Conservation (phyloP, 495 filamentous ascomycete species). For the Baudoinia panamericana region DNA sequence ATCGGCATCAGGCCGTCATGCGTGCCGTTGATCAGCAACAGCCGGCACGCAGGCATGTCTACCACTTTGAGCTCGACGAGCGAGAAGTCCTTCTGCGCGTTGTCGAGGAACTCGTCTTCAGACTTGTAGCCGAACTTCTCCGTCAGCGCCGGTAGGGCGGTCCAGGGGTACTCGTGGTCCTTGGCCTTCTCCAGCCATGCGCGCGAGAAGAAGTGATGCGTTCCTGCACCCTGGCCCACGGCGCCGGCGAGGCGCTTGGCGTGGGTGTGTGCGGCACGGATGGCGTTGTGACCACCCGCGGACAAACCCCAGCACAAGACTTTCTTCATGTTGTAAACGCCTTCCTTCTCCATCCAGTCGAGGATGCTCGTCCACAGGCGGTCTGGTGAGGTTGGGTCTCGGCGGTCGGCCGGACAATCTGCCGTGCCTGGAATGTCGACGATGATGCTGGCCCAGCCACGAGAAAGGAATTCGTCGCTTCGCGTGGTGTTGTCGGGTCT, state of each 20-base stretch:
- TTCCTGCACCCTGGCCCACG: constrained; percentile 59
- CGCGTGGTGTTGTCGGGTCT: constrained; percentile 58
- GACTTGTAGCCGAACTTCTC: constrained; percentile 51
- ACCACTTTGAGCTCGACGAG: constrained; percentile 52
- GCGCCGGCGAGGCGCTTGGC: constrained; percentile 38
- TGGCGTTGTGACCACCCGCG: constrained; percentile 62
- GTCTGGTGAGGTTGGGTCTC: constrained; percentile 39
- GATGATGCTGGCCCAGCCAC: constrained; percentile 54
- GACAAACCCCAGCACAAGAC: constrained; percentile 63
- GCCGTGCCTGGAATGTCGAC: constrained; percentile 66
- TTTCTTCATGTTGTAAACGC: constrained; percentile 43
- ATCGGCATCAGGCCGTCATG: constrained; percentile 62
- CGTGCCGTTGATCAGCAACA: constrained; percentile 53
- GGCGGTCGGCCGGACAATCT: constrained; percentile 54
- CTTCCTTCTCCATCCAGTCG: constrained; percentile 46
- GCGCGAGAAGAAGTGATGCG: constrained; percentile 51
- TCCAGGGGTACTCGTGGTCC: constrained; percentile 68
- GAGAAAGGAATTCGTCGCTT: constrained; percentile 44
- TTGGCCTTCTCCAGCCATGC: constrained; percentile 54
- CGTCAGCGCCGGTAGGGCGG: constrained; percentile 15
- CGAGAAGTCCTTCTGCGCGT: constrained; percentile 57
- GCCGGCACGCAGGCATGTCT: constrained; percentile 42
- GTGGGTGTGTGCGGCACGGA: constrained; percentile 59
- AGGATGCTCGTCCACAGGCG: constrained; percentile 50
- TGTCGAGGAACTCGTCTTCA: constrained; percentile 44